Evolutionary conservation across 2,329 filamentous ascomycete species (phyloP).

Genomic region (Pyrenochaeta sp.): DNA sequence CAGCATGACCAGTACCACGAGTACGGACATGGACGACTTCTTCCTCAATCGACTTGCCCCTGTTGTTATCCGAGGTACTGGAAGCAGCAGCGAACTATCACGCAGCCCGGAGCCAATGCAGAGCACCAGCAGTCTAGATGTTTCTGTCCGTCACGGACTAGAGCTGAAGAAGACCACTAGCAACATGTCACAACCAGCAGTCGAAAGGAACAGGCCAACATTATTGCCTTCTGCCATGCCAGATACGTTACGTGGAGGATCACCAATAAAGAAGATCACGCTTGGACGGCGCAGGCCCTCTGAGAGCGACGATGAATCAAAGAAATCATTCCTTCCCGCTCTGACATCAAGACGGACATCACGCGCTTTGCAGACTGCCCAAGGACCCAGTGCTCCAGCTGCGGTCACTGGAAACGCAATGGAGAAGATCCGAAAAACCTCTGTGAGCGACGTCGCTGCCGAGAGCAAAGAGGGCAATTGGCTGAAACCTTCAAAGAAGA

Average conservation of each 20-base stretch:
- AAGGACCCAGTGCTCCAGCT: slow-evolving; percentile 22
- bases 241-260: slow-evolving; percentile 39
- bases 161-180: slow-evolving; percentile 29
- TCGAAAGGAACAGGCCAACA: slow-evolving; percentile 33
- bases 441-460: slow-evolving; percentile 24
- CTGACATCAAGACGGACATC: slow-evolving; percentile 39
- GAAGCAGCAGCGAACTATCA: slow-evolving; percentile 48
- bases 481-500: slow-evolving; percentile 47
- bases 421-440: slow-evolving; percentile 35
- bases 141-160: slow-evolving; percentile 21
- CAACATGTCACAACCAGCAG: slow-evolving; percentile 23
- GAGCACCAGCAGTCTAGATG: slow-evolving; percentile 46
- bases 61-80: slow-evolving; percentile 55
- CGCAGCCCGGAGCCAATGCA: slow-evolving; percentile 48
- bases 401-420: slow-evolving; percentile 20
- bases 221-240: slow-evolving; percentile 51
- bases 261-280: slow-evolving; percentile 41
- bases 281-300: slow-evolving; percentile 41
- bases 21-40: slow-evolving; percentile 56
- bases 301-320: slow-evolving; percentile 47
- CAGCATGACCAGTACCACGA: slow-evolving; percentile 53
- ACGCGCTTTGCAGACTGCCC: slow-evolving; percentile 32
- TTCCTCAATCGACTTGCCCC: slow-evolving; percentile 56
- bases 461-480: slow-evolving; percentile 51
- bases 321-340: slow-evolving; percentile 44